A percentile compares a stretch with the other conserved stretches of the same genome.
Evolutionary conservation across 2,329 filamentous ascomycete genomes (phyloP).

Genomic region (Akanthomyces uredinophilus): DNA sequence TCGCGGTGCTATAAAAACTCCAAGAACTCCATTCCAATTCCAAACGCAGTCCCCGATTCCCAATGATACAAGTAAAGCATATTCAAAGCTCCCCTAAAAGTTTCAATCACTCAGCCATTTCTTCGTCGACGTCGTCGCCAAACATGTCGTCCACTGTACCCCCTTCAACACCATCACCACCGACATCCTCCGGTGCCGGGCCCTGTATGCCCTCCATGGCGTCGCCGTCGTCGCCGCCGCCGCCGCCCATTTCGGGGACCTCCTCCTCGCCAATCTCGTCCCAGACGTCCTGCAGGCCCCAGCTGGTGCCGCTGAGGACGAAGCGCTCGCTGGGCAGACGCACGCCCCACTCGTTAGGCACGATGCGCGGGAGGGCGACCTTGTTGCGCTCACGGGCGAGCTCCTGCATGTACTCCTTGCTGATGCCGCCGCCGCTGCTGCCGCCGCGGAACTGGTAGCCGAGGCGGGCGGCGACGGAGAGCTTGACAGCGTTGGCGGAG

Average conservation of each 20-base stretch:
- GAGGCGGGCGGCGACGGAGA: conserved; percentile 66
- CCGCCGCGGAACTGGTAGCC: conserved; percentile 63
- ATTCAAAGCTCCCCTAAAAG: neutral
- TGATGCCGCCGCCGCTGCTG: conserved; percentile 48
- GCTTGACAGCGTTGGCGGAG: conserved; percentile 60
- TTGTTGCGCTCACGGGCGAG: conserved; percentile 68
- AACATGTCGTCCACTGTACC: conserved; percentile 52
- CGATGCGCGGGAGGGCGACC: conserved; percentile 57
- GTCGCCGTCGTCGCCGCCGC: conserved; percentile 24
- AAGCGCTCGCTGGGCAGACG: conserved; percentile 63
- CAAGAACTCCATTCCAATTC: conserved; percentile 4
- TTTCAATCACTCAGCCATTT: conserved; percentile 43
- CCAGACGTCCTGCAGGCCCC: conserved; percentile 59
- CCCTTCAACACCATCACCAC: conserved; percentile 43
- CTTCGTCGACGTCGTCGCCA: conserved; percentile 50
- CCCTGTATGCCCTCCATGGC: conserved; percentile 46
- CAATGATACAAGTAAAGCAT: neutral
- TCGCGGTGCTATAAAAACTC: neutral
- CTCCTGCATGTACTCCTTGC: conserved; percentile 73
- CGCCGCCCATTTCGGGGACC: conserved; percentile 31
- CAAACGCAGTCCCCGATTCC: neutral
- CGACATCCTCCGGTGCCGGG: conserved; percentile 36
- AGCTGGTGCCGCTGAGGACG: conserved; percentile 60
- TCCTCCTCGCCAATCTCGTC: conserved; percentile 42
- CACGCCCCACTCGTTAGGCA: conserved; percentile 62